Evolutionary conservation across 345 rosid species (phyloP).

Genomic region (Cardiospermum halicacabum): DNA sequence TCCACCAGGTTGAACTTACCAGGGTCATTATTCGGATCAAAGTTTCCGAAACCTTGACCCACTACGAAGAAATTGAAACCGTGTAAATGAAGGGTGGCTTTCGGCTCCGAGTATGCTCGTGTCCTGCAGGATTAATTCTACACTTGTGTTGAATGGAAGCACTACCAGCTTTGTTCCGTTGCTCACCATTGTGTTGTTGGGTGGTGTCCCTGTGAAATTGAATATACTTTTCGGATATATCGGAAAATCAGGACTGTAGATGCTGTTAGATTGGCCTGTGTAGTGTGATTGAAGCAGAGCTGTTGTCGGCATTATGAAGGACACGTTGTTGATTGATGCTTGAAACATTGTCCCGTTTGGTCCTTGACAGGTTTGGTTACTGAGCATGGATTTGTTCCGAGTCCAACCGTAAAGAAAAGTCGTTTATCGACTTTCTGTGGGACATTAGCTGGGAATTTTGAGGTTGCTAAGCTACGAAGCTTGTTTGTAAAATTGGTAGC

Average conservation of each 20-base stretch:
- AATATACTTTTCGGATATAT: constrained; percentile 34
- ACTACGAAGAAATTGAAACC: too few species aligned
- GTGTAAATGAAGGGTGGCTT: constrained; percentile 44
- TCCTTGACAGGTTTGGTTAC: constrained; percentile 64
- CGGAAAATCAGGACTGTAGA: constrained; percentile 46
- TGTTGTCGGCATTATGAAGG: constrained; percentile 54
- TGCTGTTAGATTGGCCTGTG: constrained; percentile 41
- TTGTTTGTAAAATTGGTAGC: constrained; percentile 39
- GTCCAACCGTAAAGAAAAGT: constrained; percentile 59
- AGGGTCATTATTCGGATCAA: too few species aligned
- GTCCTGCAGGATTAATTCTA: constrained; percentile 63
- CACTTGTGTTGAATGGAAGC: constrained; percentile 50
- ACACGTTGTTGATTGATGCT: constrained; percentile 55
- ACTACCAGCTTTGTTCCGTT: constrained; percentile 56
- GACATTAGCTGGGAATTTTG: constrained; percentile 50
- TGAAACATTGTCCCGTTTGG: constrained; percentile 63
- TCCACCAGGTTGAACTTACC: constrained; percentile 44
- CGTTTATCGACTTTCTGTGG: constrained; percentile 47
- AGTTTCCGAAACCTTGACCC: too few species aligned
- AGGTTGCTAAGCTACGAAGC: constrained; percentile 44
- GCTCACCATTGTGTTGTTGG: constrained; percentile 54
- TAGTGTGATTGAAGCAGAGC: constrained; percentile 65
- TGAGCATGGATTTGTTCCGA: constrained; percentile 59
- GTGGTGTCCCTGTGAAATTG: constrained; percentile 56
- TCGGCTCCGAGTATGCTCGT: constrained; percentile 69